Evolutionary conservation across 129 eudicot genomes (phyloP).

Genomic region (Cynara cardunculus): DNA sequence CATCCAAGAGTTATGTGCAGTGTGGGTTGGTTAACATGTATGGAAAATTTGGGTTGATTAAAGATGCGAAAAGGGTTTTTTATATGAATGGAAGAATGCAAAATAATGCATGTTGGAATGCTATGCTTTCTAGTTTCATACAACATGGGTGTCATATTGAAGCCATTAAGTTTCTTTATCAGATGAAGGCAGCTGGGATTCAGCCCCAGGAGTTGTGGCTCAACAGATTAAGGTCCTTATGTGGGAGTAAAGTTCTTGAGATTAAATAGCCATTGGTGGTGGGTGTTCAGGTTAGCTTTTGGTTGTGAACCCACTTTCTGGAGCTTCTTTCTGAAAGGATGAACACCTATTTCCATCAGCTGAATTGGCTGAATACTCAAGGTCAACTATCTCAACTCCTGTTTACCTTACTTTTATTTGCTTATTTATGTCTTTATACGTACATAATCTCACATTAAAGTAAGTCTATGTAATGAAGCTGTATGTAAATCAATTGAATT

Average conservation of each 20-base stretch:
- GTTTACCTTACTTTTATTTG: neutral
- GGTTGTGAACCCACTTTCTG: neutral
- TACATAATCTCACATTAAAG: neutral
- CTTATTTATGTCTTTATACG: neutral
- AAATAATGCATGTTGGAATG: constrained; percentile 63
- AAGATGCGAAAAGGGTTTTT: constrained; percentile 57
- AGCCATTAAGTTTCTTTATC: constrained; percentile 59
- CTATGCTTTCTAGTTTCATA: constrained; percentile 54
- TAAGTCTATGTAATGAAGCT: constrained; percentile 8
- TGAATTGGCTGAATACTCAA: neutral
- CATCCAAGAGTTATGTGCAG: constrained; percentile 56
- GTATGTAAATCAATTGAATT: neutral
- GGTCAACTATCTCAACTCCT: neutral
- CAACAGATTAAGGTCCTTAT: constrained; percentile 43
- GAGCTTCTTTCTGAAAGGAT: neutral
- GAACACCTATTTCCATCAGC: neutral
- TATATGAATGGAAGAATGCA: constrained; percentile 29
- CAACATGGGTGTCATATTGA: constrained; percentile 53
- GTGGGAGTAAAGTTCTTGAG: constrained; percentile 37
- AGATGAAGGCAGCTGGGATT: constrained; percentile 66
- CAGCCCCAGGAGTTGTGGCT: constrained; percentile 52
- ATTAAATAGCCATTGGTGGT: neutral
- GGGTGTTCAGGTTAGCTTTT: neutral
- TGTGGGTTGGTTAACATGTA: constrained; percentile 75
- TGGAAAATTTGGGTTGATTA: constrained; percentile 57